Evolutionary conservation across 2,329 filamentous ascomycete genomes (phyloP), one percentile per base, ranked within the genome.

Genomic region (Pseudocercospora eumusae): DNA sequence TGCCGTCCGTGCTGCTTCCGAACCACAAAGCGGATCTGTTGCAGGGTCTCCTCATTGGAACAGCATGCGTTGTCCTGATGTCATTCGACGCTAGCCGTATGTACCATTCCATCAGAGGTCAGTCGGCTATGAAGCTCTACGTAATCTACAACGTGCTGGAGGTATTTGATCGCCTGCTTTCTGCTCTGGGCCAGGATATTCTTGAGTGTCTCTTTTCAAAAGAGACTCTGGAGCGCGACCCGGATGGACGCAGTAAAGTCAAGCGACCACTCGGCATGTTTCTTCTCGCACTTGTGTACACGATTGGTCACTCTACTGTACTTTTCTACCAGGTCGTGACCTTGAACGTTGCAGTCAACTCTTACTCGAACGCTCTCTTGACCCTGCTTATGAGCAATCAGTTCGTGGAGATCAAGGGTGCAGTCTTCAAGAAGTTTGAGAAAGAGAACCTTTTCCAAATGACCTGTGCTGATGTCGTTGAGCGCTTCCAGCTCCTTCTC

Each of bases 71-170:
- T 56, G 86, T 93, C 13, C 81, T 99, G 56, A 93, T 96, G 87
- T 88, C 86, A 23, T 88, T 99, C 50, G 96, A 99, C 74, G 95
- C 95, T 5, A 97, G 93, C 73, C 87, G 93, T 56, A 97, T 98
- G 91, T 99, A 99, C 73, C 95, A 99, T 75, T 93, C 93, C 71
- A 96, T 99, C 70, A 89, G 93, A 52, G 95, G 92, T 0, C 95
- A 99, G 76, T 93, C 93, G 1, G 93, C 93, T 7, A 97, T 99
- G 79, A 99, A 99, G 75, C 84, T 99, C 10, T 99, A 99, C 75
- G 95, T 99, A 62, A 98, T 99, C 59, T 99, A 96, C 81, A 99
- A 99, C 73, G 91, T 97, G 33, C 85, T 99, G 4, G 95, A 99
- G 77, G 90, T 96, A 1, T 90, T 90, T 58, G 95, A 99, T 76